Evolutionary conservation across 768 basidiomycete genomes (phyloP), one percentile per base, ranked within the genome.

Genomic region (Trametes cinnabarina): DNA sequence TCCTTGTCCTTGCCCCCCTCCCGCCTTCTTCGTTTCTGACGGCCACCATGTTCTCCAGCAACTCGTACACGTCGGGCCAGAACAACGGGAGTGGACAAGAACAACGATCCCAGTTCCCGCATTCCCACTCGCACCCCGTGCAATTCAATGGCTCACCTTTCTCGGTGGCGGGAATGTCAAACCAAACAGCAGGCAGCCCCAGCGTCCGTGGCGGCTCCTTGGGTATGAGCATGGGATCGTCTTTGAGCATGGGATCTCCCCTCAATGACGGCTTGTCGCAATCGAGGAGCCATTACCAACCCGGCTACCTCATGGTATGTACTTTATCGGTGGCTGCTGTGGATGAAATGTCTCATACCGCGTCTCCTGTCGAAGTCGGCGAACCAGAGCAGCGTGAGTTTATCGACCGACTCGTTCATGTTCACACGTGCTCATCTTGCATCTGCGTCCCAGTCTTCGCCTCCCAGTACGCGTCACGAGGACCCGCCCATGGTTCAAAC

Each of bases 271-370:
- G 83, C 14, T 78, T 91, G 50, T 80, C 85, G 9, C 87, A 88
- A 70, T 84, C 87, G 3, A 78, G 88, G 62, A 83, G 85, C 53
- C 87, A 88, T 64, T 92, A 92, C 69, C 90, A 91, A 65, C 79
- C 87, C 34, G 90, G 90, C 3, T 92, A 91, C 70, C 77, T 92
- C 51, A 82, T 92, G 85, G 90, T 90, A 47, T 57, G 84, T 51
- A 32, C 39, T 35, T 56, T n/a, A n/a, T 34, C 30, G 28, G 34
- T 15, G 32, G 19, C 42, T 37, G 23, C 15, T 39, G 7, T 7
- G 4, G 43, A 3, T 54, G 48, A n/a, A 44, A 20, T 7, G 23
- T 30, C 51, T 58, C 15, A 58, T 41, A 37, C n/a, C n/a, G n/a
- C 30, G 22, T 48, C 46, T 28, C 2, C n/a, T 30, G n/a, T 5